Conservation (phyloP, 2,329 filamentous ascomycete genomes). For the Trichoderma citrinoviride region DNA sequence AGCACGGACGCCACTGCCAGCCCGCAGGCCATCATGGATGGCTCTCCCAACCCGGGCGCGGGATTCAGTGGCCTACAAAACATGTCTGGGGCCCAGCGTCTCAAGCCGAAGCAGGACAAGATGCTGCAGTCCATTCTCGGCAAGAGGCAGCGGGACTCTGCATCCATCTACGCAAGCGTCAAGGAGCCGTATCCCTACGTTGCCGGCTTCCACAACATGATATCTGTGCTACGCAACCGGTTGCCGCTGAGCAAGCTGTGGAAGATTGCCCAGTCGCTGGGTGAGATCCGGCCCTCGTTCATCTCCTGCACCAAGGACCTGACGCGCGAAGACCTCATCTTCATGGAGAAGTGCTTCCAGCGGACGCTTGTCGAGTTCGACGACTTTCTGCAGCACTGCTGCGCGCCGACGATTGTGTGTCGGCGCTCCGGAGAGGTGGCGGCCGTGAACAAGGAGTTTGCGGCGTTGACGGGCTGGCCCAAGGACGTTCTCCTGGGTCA, state of each 20-base stretch:
- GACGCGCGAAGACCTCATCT: slow-evolving; percentile 83
- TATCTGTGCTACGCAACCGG: slow-evolving; percentile 73
- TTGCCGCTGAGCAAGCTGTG: slow-evolving; percentile 75
- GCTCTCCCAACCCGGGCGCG: slow-evolving; percentile 41
- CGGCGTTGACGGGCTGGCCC: slow-evolving; percentile 91
- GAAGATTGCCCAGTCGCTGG: slow-evolving; percentile 81
- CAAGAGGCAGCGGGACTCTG: slow-evolving; percentile 68
- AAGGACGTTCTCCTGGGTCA: slow-evolving; percentile 86
- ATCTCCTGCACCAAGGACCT: slow-evolving; percentile 89
- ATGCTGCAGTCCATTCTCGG: slow-evolving; percentile 51
- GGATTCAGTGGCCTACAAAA: slow-evolving; percentile 31
- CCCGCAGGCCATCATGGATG: slow-evolving; percentile 58
- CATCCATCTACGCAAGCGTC: slow-evolving; percentile 82
- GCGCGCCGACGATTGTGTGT: slow-evolving; percentile 88
- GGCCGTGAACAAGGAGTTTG: slow-evolving; percentile 93
- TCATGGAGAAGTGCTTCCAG: slow-evolving; percentile 98
- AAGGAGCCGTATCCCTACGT: slow-evolving; percentile 91
- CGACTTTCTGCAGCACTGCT: slow-evolving; percentile 83
- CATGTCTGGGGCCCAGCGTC: slow-evolving; percentile 32
- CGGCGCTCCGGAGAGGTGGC: slow-evolving; percentile 93
- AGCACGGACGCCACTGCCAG: slow-evolving; percentile 63
- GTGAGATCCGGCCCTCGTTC: slow-evolving; percentile 87
- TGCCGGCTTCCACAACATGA: slow-evolving; percentile 83
- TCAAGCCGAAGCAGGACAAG: slow-evolving; percentile 45
- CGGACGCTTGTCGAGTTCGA: slow-evolving; percentile 90